Percentiles rank a stretch among this genome's conserved stretches.
Evolutionary conservation across 768 basidiomycete species (phyloP).

Genomic region (Lactarius tabidus): DNA sequence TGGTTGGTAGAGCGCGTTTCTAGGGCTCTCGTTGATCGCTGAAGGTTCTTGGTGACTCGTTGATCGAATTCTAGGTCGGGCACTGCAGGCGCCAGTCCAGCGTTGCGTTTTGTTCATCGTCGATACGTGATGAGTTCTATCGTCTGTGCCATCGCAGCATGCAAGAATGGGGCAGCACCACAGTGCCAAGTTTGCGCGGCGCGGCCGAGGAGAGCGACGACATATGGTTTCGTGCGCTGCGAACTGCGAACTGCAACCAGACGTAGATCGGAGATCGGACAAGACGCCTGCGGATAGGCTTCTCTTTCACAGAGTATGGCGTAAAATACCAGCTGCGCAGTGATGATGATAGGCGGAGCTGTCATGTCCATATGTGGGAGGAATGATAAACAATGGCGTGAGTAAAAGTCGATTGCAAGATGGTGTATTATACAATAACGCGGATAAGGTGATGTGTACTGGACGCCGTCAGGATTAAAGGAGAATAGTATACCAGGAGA

Average conservation of each 20-base stretch:
- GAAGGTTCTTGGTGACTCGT: background rate
- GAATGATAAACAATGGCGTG: background rate
- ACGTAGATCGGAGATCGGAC: background rate
- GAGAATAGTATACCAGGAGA: background rate
- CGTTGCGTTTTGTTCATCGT: background rate
- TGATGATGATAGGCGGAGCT: background rate
- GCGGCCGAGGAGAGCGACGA: background rate
- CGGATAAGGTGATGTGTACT: background rate
- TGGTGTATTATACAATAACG: background rate
- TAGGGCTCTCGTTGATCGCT: background rate
- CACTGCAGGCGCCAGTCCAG: background rate
- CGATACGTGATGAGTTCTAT: background rate
- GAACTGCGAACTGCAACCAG: background rate
- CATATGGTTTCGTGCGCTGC: background rate
- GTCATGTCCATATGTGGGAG: background rate
- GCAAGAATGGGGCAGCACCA: background rate
- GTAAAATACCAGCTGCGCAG: background rate
- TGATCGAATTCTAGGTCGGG: background rate
- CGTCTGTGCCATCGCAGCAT: background rate
- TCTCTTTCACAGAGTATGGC: background rate
- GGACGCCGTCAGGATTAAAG: background rate
- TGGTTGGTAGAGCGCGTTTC: background rate
- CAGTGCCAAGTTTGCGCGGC: background rate
- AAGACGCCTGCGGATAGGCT: background rate
- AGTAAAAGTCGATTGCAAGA: background rate